Evolutionary conservation across 345 rosid genomes (phyloP), one percentile per base, ranked within the genome.

Genomic region (Populus nigra): DNA sequence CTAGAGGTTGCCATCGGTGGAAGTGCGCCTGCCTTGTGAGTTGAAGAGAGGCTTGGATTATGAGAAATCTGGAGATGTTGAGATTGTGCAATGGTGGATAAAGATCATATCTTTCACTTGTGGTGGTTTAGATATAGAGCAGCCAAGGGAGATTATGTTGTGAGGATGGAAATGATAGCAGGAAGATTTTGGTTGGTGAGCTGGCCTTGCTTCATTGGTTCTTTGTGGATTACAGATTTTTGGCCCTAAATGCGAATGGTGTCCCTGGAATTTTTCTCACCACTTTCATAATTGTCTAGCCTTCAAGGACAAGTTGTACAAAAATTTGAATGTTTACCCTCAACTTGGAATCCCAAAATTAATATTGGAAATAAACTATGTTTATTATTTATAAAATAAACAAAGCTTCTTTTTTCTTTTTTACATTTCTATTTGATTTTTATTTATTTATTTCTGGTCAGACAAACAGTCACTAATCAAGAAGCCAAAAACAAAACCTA

Each of bases 141-240:
- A 15, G 22, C 39, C 35, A 8, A 38, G 16, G 4, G n/a, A 35
- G 20, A 8, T 18, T 2, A 22, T 29, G 63, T 70, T 83, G 71
- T 72, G 79, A 85, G 87, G 89, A 80, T 76, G 85, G 47, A 47
- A 84, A 57, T 49, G 74, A 41, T 20, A n/a, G 29, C 22, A 39
- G 63, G 59, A 27, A 81, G 90, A 87, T 88, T 83, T 78, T 71
- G 72, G 65, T 17, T 33, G 75, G 20, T 70, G 79, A 89, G 49
- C 50, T 88, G 94, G 89, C 83, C 10, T 18, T 33, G 18, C 69
- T 39, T 67, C 62, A 85, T 90, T 90, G 89, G 92, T 41, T 69
- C 10, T n/a, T 61, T 85, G 49, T 73, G 81, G 87, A 83, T 87
- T 43, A 83, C 62, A 80, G 81, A 83, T 83, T 53, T 72, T 50